Evolutionary conservation across 805 yeast species (phyloP).

Genomic region (Candida boidinii): DNA sequence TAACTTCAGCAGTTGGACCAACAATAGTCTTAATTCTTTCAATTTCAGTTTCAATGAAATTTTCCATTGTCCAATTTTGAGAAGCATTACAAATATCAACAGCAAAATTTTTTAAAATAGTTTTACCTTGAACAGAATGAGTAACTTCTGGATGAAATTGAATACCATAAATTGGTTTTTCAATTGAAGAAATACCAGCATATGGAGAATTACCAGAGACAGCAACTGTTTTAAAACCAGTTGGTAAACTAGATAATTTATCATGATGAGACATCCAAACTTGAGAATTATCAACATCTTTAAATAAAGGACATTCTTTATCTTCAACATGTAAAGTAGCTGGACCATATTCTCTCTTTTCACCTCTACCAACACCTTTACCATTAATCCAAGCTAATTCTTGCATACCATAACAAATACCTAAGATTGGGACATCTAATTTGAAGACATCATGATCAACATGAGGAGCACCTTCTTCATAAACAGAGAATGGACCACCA

Average conservation of each 20-base stretch:
- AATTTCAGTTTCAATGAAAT: conserved; percentile 94
- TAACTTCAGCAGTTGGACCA: conserved; percentile 97
- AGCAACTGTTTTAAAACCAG: conserved; percentile 83
- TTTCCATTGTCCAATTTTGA: conserved; percentile 96
- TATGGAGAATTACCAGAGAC: conserved; percentile 90
- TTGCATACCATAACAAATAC: conserved; percentile 99
- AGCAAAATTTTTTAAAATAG: conserved; percentile 84
- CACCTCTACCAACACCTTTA: conserved; percentile 90
- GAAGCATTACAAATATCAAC: conserved; percentile 78
- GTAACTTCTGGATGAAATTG: conserved; percentile 99
- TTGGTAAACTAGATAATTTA: conserved; percentile 84
- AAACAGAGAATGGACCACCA: conserved; percentile 97
- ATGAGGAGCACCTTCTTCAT: conserved; percentile 92
- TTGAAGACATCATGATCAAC: conserved; percentile 92
- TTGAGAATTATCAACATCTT: conserved; percentile 86
- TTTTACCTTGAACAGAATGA: conserved; percentile 88
- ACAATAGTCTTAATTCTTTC: conserved; percentile 84
- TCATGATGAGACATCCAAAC: conserved; percentile 99
- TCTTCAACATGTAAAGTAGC: conserved; percentile 79
- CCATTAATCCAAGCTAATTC: conserved; percentile 98
- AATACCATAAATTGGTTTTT: conserved; percentile 77
- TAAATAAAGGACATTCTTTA: conserved; percentile 59
- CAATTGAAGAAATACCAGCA: conserved; percentile 81
- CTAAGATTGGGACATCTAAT: conserved; percentile 87
- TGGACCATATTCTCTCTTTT: conserved; percentile 97